Base-by-base conservation (phyloP, 805 yeast genomes). In the Candida nonsorbophila region DNA sequence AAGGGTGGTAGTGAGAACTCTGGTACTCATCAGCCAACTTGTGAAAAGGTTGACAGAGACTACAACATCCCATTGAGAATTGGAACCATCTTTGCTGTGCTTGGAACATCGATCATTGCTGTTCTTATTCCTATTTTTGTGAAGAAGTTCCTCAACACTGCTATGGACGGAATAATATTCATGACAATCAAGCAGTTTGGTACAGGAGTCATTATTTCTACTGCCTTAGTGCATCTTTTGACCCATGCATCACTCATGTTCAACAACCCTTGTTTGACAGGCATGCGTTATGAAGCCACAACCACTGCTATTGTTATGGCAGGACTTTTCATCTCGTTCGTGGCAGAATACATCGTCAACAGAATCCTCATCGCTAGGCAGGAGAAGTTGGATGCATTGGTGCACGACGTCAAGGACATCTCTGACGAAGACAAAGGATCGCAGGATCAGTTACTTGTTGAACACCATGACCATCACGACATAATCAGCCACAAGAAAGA, bases 21-120 rank as follows among this genome's bases (percentile, higher is more conserved):
- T n/a, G 33, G 33, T 6, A 24, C 27, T 4, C 20, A 12, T 14
- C 4, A 27, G 14, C n/a, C 18, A 27, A 25, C 42, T 1, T 52
- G 58, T 36, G 55, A 42, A 22, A 26, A 41, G 19, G 44, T 45
- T 3, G 54, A 51, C 23, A 36, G 59, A 26, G 55, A 53, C 20
- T 48, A 50, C 26, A 32, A 55, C 29, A 44, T 55, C 15, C 43
- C 46, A 1, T 40, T 53, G 22, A 38, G 62, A 30, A 38, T 55
- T 19, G 62, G 61, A 0, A 40, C 53, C 4, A 31, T 61, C 10
- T 61, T 61, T 34, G 67, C 52, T 16, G 49, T 61, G 29, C 37
- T 61, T 26, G 51, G 44, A 2, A 53, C 62, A 4, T 51, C 60
- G 29, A 52, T 49, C 1, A 34, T 58, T 25, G 67, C 63, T 3